These are phyloP conservation scores for Clonostachys sp. DNA, from an alignment of 2,329 filamentous ascomycete species.

Conservation along the genomic window DNA sequence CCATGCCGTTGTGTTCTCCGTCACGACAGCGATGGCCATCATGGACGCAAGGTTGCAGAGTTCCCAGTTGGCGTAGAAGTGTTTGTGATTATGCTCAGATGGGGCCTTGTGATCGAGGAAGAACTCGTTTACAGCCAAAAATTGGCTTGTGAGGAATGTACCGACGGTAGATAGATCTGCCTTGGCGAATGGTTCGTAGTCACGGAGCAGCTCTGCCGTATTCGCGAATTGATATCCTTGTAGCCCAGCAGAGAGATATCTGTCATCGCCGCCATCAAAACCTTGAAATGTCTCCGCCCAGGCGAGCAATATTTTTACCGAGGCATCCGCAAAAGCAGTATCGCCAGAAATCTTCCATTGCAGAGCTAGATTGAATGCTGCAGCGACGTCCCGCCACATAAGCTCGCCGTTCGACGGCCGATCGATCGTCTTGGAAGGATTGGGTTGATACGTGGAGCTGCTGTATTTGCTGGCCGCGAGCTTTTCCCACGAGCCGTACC, in stretches of 20 bases:
- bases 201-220: constrained; percentile 33
- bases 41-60: constrained; percentile 33
- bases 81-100: constrained; percentile 21
- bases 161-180: constrained; percentile 11
- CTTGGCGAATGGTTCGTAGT: constrained; percentile 21
- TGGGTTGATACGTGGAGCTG: not conserved
- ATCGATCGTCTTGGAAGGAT: not conserved
- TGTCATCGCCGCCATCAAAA: constrained; percentile 2
- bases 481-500: not conserved
- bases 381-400: not conserved
- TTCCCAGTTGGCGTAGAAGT: constrained; percentile 40
- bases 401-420: not conserved
- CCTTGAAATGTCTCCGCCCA: not conserved
- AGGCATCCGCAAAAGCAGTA: not conserved
- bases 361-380: not conserved
- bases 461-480: not conserved
- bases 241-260: constrained; percentile 30
- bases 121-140: constrained; percentile 27
- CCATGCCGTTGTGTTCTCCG: constrained; percentile 33
- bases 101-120: constrained; percentile 25
- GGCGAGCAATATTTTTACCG: not conserved
- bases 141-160: constrained; percentile 26
- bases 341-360: not conserved
- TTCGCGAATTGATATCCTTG: constrained; percentile 42
- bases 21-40: constrained; percentile 32